Percentiles rank a stretch among this genome's conserved stretches.
Conservation (phyloP, 768 basidiomycete genomes). For the Rhodotorula toruloides region DNA sequence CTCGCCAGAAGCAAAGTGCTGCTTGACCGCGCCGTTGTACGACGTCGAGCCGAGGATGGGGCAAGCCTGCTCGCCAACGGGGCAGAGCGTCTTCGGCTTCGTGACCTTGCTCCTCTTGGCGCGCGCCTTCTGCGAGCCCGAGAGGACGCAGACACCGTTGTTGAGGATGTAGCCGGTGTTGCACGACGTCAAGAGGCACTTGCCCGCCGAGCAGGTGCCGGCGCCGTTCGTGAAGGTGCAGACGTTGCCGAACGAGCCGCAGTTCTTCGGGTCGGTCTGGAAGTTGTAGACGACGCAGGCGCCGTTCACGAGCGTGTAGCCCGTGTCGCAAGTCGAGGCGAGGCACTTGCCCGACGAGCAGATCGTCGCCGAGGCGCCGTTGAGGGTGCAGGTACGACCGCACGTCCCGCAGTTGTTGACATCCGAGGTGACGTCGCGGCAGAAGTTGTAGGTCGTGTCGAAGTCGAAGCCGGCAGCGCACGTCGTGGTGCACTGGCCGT, state of each 20-base stretch:
- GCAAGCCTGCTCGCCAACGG: conserved; percentile 22
- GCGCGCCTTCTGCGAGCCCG: conserved; percentile 9
- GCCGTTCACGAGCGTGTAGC: conserved; percentile 16
- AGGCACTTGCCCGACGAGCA: conserved; percentile 18
- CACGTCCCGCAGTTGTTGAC: conserved; percentile 1
- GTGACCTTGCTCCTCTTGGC: conserved; percentile 9
- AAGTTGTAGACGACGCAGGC: neutral
- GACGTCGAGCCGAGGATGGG: conserved; percentile 22
- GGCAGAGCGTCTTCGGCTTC: conserved; percentile 25
- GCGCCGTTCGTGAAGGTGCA: neutral
- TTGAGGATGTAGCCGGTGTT: conserved; percentile 6
- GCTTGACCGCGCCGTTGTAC: conserved; percentile 7
- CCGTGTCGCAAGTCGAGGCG: conserved; percentile 18
- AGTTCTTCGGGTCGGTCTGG: conserved; percentile 18
- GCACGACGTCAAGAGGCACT: conserved; percentile 7
- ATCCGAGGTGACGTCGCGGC: conserved; percentile 7
- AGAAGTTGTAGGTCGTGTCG: neutral
- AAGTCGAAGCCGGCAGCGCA: conserved; percentile 9
- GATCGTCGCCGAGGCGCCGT: neutral
- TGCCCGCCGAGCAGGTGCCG: neutral
- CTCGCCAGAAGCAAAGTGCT: conserved; percentile 1
- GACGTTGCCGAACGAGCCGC: neutral
- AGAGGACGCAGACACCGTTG: conserved; percentile 7
- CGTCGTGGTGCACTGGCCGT: neutral
- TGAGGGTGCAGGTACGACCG: conserved; percentile 5